Conservation (phyloP, 2,329 filamentous ascomycete species). For the Orbilia ellipsospora region DNA sequence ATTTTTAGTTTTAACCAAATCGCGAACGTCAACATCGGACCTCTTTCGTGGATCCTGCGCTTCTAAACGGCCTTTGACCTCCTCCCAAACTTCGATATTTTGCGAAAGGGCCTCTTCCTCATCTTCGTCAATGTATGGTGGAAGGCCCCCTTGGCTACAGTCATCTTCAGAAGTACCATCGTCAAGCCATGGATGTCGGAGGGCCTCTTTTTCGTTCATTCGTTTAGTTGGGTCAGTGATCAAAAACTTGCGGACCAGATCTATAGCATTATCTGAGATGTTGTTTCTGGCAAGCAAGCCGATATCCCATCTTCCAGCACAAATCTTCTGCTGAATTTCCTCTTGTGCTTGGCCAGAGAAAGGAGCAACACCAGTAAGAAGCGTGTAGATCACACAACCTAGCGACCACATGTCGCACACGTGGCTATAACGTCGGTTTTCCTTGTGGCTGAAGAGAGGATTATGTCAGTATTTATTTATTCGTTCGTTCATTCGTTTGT, state of each 20-base stretch:
- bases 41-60: conserved; percentile 39
- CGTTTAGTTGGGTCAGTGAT: conserved; percentile 58
- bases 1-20: conserved; percentile 34
- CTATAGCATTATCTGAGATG: conserved; percentile 55
- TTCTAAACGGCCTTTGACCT: conserved; percentile 48
- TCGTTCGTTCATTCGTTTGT: conserved; percentile 63
- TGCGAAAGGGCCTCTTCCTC: conserved; percentile 46
- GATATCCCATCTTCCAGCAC: conserved; percentile 55
- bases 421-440: conserved; percentile 77
- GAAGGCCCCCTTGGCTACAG: conserved; percentile 47
- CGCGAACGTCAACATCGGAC: conserved; percentile 47
- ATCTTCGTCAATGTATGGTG: conserved; percentile 53
- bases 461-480: conserved; percentile 6
- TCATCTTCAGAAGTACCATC: conserved; percentile 51
- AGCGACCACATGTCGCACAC: conserved; percentile 97
- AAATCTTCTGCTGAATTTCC: conserved; percentile 57
- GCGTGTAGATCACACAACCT: conserved; percentile 88
- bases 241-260: conserved; percentile 57
- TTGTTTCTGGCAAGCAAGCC: conserved; percentile 38
- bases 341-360: conserved; percentile 63
- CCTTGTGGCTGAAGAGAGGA: conserved; percentile 42
- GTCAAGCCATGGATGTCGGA: conserved; percentile 58
- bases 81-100: conserved; percentile 50
- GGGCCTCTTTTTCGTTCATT: conserved; percentile 58
- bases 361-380: conserved; percentile 81